A percentile compares a stretch with the other conserved stretches of the same genome.
These are phyloP conservation scores for Neurospora sp. DNA, from an alignment of 495 filamentous ascomycete species.

Conservation along the genomic window DNA sequence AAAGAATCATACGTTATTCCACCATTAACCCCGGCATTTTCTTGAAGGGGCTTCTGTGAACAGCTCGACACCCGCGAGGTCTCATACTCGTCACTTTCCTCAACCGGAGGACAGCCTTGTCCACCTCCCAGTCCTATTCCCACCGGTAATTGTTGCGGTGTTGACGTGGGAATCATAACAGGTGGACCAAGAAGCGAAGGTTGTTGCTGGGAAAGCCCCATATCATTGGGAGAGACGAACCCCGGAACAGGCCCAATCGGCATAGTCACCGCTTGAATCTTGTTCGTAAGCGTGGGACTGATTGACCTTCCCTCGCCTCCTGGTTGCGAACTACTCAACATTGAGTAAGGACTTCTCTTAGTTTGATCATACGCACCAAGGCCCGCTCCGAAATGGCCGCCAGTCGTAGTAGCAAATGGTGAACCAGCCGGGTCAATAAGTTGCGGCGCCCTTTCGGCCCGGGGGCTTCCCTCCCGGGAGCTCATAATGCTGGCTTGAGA, in stretches of 20 bases:
- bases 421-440: background rate
- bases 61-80: background rate
- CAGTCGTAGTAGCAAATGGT: background rate
- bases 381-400: background rate
- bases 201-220: background rate
- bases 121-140: background rate
- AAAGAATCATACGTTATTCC: background rate
- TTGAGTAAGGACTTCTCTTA: background rate
- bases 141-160: background rate
- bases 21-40: background rate
- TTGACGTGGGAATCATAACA: background rate
- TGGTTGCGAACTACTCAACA: background rate
- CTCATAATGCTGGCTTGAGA: constrained; percentile 64
- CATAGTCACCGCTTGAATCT: background rate
- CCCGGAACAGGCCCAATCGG: background rate
- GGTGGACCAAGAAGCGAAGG: background rate
- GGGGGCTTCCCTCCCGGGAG: constrained; percentile 47
- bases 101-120: background rate
- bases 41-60: background rate
- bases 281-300: background rate
- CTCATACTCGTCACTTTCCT: background rate
- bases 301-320: background rate
- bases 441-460: constrained; percentile 24
- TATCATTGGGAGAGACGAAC: background rate
- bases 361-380: background rate